phyloP scores from a whole-genome alignment of 2,329 filamentous ascomycete genomes.

The Diaporthe citriasiana region DNA sequence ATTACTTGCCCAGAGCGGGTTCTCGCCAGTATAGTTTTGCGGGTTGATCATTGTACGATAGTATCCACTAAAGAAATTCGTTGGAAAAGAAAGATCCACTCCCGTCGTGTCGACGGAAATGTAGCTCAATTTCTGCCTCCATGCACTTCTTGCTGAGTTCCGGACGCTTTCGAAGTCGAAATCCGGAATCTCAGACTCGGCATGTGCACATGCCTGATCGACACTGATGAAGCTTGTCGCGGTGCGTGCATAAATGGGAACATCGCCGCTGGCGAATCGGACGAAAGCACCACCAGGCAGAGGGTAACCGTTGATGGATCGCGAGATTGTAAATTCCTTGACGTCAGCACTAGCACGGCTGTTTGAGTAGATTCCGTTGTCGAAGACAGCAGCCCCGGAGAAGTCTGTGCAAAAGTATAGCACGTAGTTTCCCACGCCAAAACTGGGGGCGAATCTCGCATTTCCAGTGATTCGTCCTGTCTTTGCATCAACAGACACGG shows the following conservation, averaged over 20 bases:
- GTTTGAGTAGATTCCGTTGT: slow-evolving; percentile 73
- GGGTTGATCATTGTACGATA: slow-evolving; percentile 81
- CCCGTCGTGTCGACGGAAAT: slow-evolving; percentile 67
- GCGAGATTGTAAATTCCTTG: slow-evolving; percentile 62
- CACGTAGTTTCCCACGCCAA: slow-evolving; percentile 72
- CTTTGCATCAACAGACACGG: slow-evolving; percentile 65
- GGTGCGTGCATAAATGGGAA: slow-evolving; percentile 73
- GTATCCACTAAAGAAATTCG: slow-evolving; percentile 79
- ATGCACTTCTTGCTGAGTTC: slow-evolving; percentile 66
- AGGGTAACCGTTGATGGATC: slow-evolving; percentile 66
- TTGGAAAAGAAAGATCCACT: slow-evolving; percentile 68
- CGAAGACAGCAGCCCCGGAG: slow-evolving; percentile 67
- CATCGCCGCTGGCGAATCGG: slow-evolving; percentile 66
- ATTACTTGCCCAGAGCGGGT: slow-evolving; percentile 74
- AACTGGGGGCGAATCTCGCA: slow-evolving; percentile 74
- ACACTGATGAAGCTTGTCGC: slow-evolving; percentile 79
- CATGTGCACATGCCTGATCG: slow-evolving; percentile 76
- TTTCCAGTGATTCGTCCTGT: slow-evolving; percentile 75
- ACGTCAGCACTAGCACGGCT: slow-evolving; percentile 65
- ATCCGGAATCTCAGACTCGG: slow-evolving; percentile 76
- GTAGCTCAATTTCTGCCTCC: slow-evolving; percentile 72
- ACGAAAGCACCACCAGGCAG: slow-evolving; percentile 75
- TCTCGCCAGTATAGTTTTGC: slow-evolving; percentile 82
- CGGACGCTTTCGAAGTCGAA: slow-evolving; percentile 73
- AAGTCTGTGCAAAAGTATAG: slow-evolving; percentile 79